Conservation (phyloP, 805 yeast genomes). For the Metschnikowia aberdeeniae region DNA sequence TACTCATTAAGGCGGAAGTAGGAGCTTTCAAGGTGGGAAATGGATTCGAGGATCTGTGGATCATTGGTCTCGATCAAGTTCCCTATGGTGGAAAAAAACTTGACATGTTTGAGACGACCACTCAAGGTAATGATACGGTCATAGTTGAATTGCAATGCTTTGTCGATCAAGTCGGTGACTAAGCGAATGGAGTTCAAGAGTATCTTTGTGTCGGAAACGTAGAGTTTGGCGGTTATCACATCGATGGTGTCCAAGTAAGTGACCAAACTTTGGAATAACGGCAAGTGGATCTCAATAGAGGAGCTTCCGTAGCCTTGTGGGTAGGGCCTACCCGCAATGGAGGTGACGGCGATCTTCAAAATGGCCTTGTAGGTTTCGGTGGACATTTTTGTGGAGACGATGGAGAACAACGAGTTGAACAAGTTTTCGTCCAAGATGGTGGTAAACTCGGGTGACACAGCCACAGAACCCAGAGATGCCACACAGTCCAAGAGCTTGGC, state of each 20-base stretch:
- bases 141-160: constrained; percentile 40
- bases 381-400: constrained; percentile 39
- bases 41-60: constrained; percentile 26
- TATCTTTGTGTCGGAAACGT: constrained; percentile 42
- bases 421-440: constrained; percentile 37
- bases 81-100: constrained; percentile 43
- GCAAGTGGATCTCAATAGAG: constrained; percentile 31
- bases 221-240: constrained; percentile 40
- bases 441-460: constrained; percentile 32
- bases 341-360: constrained; percentile 38
- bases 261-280: constrained; percentile 34
- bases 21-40: constrained; percentile 28
- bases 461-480: constrained; percentile 30
- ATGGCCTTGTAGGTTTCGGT: constrained; percentile 45
- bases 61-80: constrained; percentile 39
- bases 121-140: constrained; percentile 42
- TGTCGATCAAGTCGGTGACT: constrained; percentile 41
- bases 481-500: constrained; percentile 48
- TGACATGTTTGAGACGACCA: constrained; percentile 44
- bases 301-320: constrained; percentile 28
- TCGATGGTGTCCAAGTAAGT: constrained; percentile 40
- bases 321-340: constrained; percentile 43
- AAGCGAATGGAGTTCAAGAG: constrained; percentile 42
- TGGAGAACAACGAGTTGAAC: constrained; percentile 38
- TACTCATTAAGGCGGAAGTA: constrained; percentile 35